Percentiles rank a stretch among this genome's conserved stretches.
phyloP scores from a whole-genome alignment of 1,139 yeast species.

The Diutina siamensis region DNA sequence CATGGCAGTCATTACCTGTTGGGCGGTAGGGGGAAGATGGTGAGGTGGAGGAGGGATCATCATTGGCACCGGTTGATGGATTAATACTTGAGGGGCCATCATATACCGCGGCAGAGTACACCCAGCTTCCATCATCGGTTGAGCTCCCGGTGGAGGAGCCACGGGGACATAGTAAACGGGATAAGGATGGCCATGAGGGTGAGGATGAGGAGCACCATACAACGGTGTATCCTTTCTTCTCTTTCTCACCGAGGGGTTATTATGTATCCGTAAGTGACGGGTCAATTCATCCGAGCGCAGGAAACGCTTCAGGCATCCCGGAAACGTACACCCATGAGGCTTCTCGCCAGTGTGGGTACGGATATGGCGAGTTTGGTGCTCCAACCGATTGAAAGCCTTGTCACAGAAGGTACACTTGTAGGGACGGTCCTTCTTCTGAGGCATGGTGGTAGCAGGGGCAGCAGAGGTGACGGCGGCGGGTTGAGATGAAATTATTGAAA shows the following conservation, averaged over 20 bases:
- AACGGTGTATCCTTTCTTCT: conserved; percentile 2
- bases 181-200: background rate
- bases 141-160: background rate
- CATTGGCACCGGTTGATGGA: conserved; percentile 6
- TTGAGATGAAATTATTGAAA: background rate
- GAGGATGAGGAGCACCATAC: background rate
- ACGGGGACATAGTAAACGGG: conserved; percentile 4
- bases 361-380: conserved; percentile 90
- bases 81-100: background rate
- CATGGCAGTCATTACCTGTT: background rate
- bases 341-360: conserved; percentile 95
- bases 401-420: conserved; percentile 88
- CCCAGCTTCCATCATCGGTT: background rate
- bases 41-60: background rate
- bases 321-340: conserved; percentile 81
- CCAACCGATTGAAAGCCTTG: conserved; percentile 84
- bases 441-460: background rate
- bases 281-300: conserved; percentile 86
- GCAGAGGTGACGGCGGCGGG: background rate
- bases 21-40: background rate
- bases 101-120: background rate
- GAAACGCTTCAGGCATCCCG: conserved; percentile 79
- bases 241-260: conserved; percentile 39
- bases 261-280: conserved; percentile 79
- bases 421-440: conserved; percentile 25